These are phyloP conservation scores for Aspergillus piperis DNA, from an alignment of 2,329 filamentous ascomycete genomes.

Conservation along the genomic window DNA sequence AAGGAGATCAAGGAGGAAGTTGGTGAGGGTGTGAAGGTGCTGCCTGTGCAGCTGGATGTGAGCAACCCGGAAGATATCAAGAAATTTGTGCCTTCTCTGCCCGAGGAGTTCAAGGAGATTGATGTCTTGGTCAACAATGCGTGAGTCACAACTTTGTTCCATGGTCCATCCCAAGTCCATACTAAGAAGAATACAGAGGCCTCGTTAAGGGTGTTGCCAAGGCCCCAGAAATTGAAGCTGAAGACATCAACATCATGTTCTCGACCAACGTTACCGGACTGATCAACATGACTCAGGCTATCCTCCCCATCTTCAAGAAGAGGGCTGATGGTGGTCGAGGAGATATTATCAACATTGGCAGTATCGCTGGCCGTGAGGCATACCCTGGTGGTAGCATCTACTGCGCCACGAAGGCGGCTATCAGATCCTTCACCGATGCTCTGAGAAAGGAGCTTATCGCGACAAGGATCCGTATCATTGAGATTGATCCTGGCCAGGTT, in stretches of 20 bases:
- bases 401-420: constrained; percentile 88
- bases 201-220: constrained; percentile 85
- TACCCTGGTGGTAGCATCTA: constrained; percentile 88
- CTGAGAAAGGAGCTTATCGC: constrained; percentile 81
- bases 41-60: constrained; percentile 83
- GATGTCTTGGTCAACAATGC: constrained; percentile 95
- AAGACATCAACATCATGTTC: constrained; percentile 87
- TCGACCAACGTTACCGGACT: constrained; percentile 90
- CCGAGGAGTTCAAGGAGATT: constrained; percentile 79
- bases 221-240: constrained; percentile 77
- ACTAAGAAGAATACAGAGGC: constrained; percentile 57
- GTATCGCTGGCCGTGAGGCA: constrained; percentile 84
- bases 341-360: constrained; percentile 95
- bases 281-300: constrained; percentile 93
- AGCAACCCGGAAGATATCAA: constrained; percentile 74
- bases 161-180: background rate
- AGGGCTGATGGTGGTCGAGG: constrained; percentile 70
- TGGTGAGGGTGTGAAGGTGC: constrained; percentile 75
- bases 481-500: constrained; percentile 88
- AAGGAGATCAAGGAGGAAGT: constrained; percentile 74
- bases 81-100: constrained; percentile 70
- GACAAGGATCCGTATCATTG: constrained; percentile 78
- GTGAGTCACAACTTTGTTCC: constrained; percentile 58
- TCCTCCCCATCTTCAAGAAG: constrained; percentile 78
- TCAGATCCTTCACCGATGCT: constrained; percentile 79